These are phyloP conservation scores for Fraxinus quadrangulata DNA, from an alignment of 257 asterid genomes.

Conservation along the genomic window DNA sequence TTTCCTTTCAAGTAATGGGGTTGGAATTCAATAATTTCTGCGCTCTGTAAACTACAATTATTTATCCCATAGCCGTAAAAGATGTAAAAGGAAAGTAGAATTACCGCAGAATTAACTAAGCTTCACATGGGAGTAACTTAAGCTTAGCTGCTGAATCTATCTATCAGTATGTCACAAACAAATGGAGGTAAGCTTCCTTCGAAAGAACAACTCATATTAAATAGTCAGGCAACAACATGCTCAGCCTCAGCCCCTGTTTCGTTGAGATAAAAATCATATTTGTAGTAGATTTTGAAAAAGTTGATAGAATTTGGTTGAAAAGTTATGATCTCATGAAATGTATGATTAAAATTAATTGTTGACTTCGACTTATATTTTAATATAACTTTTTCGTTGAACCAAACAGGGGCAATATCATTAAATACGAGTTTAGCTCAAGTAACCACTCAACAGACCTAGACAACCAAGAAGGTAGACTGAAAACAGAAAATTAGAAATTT, in stretches of 20 bases:
- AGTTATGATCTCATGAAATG: too few relatives aligned
- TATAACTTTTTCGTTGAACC: too few relatives aligned
- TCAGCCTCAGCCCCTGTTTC: not conserved
- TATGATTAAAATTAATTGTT: too few relatives aligned
- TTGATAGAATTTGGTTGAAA: too few relatives aligned
- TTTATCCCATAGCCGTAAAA: conserved; percentile 8
- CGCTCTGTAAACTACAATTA: conserved; percentile 3
- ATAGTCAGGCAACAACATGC: not conserved
- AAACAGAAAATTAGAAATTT: not conserved
- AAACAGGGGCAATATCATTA: not conserved
- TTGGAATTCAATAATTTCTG: not conserved
- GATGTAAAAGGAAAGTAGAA: not conserved
- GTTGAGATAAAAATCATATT: too few relatives aligned
- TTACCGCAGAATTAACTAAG: conserved; percentile 16
- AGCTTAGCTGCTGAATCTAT: not conserved
- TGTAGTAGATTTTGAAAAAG: too few relatives aligned
- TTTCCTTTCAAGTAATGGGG: not conserved
- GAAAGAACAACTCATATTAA: not conserved
- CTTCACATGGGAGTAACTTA: not conserved
- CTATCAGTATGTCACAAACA: not conserved
- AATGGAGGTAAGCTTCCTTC: not conserved
- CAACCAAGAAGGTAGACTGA: not conserved
- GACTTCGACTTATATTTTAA: too few relatives aligned
- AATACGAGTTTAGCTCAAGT: not conserved
- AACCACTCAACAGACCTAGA: not conserved